Evolutionary conservation across 2,329 filamentous ascomycete genomes (phyloP), one percentile per base, ranked within the genome.

Genomic region (Tetracladium maxilliforme): DNA sequence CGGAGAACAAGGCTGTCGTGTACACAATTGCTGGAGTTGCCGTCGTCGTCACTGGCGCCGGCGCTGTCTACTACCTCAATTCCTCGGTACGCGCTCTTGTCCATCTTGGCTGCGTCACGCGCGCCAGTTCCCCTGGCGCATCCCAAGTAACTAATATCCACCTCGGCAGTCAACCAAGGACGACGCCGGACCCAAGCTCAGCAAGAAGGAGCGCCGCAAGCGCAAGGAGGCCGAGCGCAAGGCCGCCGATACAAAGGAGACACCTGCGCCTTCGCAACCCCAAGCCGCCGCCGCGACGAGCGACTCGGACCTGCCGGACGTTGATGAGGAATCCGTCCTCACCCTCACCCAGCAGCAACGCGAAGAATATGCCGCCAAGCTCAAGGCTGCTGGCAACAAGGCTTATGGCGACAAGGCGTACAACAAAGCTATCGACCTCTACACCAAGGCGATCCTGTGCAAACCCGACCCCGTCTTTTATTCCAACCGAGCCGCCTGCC

Each of bases 401-500:
- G 83, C 90, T 6, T 98, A 94, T 45, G 84, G 83, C 32, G 73
- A 75, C 39, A 95, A 94, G 58, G 80, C 92, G 44, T 94, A 94
- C 57, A 77, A 83, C 54, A 74, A 71, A 42, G 90, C 90, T 38
- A 98, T 98, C 47, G 79, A 86, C 5, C 72, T 98, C 18, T 98
- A 98, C 57, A 81, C 81, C 38, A 82, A 92, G 58, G 90, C 90
- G 25, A 92, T 98, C 42, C 61, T 95, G 25, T 95, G 90, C 76
- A 92, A 90, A 59, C 78, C 86, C 30, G 90, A 98, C 45, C 84
- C 90, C 16, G 86, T 98, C 49, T 98, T 90, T 65, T 98, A 92
- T 67, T 95, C 90, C 35, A 98, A 98, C 66, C 79, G 90, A 41
- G 90, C 90, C 30, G 90, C 90, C 27, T 98, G 90, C 66, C 92